A percentile compares a stretch with the other conserved stretches of the same genome.
Conservation (phyloP, 2,329 filamentous ascomycete species). For the Aspergillus melleus region DNA sequence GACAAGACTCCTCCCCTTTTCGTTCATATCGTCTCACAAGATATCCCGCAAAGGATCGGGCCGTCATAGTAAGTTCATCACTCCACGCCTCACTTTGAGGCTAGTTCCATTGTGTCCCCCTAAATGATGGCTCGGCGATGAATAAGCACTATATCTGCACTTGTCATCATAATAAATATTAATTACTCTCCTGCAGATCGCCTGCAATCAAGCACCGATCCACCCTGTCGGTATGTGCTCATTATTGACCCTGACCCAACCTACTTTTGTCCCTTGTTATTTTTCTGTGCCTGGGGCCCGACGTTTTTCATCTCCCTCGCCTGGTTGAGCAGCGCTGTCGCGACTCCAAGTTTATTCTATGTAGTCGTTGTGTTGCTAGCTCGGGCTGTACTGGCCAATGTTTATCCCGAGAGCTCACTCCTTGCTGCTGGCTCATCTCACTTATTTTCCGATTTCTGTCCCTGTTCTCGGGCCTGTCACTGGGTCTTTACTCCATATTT, state of each 20-base stretch:
- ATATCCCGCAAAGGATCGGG: neutral
- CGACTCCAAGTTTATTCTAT: neutral
- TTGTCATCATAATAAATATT: constrained; percentile 12
- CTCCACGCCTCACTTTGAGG: constrained; percentile 7
- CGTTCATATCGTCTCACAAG: neutral
- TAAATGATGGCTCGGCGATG: constrained; percentile 27
- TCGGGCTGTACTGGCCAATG: neutral
- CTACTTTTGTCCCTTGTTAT: neutral
- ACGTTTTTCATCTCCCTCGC: neutral
- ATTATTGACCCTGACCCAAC: neutral
- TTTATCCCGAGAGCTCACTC: neutral
- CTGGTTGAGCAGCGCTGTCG: neutral
- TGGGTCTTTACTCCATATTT: constrained; percentile 4
- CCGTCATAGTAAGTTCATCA: neutral
- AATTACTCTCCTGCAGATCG: constrained; percentile 25
- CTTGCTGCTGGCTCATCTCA: constrained; percentile 4
- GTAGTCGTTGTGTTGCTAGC: neutral
- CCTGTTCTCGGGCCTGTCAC: neutral
- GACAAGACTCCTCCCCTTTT: neutral
- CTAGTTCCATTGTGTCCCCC: constrained; percentile 5
- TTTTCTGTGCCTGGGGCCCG: neutral
- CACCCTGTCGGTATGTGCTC: constrained; percentile 26
- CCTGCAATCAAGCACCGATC: constrained; percentile 27
- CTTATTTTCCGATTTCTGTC: neutral
- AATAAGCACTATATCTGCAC: constrained; percentile 18